Conservation (phyloP, 2,329 filamentous ascomycete species). For the Penicillium freii region DNA sequence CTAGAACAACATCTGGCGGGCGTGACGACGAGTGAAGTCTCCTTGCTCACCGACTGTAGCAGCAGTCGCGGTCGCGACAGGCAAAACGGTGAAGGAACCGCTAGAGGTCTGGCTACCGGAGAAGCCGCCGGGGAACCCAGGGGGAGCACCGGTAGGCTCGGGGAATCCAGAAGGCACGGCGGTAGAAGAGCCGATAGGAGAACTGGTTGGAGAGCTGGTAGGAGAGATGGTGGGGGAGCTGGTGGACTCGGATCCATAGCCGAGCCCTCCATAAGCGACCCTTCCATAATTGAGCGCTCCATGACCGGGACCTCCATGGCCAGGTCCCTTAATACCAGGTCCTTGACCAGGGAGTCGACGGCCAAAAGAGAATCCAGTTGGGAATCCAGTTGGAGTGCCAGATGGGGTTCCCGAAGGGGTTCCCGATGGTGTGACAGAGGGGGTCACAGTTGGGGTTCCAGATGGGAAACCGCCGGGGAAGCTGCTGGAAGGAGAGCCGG, state of each 20-base stretch:
- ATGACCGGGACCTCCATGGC: not conserved
- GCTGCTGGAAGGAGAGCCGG: conserved; percentile 1
- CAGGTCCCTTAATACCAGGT: not conserved
- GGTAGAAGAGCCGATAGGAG: not conserved
- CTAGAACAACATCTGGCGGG: conserved; percentile 27
- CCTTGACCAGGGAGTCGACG: not conserved
- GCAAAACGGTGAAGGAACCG: not conserved
- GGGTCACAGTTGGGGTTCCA: not conserved
- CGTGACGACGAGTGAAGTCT: conserved; percentile 24
- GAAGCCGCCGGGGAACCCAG: not conserved
- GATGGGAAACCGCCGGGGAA: not conserved
- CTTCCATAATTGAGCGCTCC: too few species aligned
- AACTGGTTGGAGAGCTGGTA: not conserved
- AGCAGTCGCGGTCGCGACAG: conserved; percentile 8
- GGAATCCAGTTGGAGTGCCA: not conserved
- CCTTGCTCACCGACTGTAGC: not conserved
- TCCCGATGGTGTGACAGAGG: not conserved
- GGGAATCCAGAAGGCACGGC: conserved; percentile 8
- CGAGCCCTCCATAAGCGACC: too few species aligned
- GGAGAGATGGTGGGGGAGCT: not conserved
- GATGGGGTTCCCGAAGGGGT: not conserved
- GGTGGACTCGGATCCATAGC: too few species aligned
- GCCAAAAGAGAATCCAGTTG: not conserved
- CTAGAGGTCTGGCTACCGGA: not conserved
- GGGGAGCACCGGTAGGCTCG: not conserved